A percentile compares a stretch with the other conserved stretches of the same genome.
Evolutionary conservation across 345 rosid genomes (phyloP).

Genomic region (Eucalyptus erythrocorys): DNA sequence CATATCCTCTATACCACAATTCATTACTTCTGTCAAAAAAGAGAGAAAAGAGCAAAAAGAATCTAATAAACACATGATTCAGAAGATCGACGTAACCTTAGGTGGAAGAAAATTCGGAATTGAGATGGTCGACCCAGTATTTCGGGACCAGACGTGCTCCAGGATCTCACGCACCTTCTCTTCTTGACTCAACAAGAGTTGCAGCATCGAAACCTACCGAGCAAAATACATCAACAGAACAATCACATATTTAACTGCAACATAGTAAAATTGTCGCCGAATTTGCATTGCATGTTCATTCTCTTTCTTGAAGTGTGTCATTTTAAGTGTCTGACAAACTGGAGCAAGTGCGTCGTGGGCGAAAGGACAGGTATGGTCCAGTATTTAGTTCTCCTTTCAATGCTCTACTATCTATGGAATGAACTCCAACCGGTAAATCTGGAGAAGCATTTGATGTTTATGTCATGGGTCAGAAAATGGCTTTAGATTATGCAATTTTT

Average conservation of each 20-base stretch:
- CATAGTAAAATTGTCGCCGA: background rate
- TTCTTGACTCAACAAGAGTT: conserved; percentile 75
- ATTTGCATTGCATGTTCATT: background rate
- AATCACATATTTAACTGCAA: background rate
- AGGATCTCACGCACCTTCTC: conserved; percentile 63
- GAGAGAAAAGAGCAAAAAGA: background rate
- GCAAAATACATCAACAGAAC: background rate
- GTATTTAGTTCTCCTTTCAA: background rate
- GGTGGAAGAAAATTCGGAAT: conserved; percentile 77
- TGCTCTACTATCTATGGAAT: background rate
- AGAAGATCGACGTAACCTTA: conserved; percentile 22
- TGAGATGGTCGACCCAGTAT: conserved; percentile 21
- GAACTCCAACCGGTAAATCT: background rate
- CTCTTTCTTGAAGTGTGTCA: background rate
- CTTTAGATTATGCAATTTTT: background rate
- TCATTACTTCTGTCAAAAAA: background rate
- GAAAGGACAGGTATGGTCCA: background rate
- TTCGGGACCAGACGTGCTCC: conserved; percentile 34
- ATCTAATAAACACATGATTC: background rate
- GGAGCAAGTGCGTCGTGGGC: background rate
- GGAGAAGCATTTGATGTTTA: background rate
- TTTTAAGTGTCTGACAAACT: background rate
- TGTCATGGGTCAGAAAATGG: background rate
- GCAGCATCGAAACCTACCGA: conserved; percentile 52
- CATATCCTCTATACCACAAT: background rate